These are phyloP conservation scores for Haemoproteus tartakovskyi DNA, from an alignment of 169 alveolate species.

Conservation along the genomic window DNA sequence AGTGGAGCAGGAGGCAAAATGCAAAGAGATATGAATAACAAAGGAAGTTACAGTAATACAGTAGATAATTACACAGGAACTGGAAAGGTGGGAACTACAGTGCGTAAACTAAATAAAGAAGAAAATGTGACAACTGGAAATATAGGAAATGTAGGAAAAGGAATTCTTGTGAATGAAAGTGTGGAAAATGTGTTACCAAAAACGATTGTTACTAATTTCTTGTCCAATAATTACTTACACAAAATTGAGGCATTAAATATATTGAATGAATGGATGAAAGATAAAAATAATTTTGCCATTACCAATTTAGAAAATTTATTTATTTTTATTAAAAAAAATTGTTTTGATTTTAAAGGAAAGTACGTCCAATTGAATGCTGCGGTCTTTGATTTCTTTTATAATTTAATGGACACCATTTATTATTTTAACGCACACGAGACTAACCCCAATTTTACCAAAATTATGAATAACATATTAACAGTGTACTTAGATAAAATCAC, in stretches of 20 bases:
- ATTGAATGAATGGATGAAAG: constrained; percentile 21
- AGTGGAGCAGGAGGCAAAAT: too few relatives aligned
- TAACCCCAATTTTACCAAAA: constrained; percentile 17
- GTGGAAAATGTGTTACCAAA: constrained; percentile 11
- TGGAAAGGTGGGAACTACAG: not conserved
- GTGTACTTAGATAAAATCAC: constrained; percentile 31
- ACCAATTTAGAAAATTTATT: constrained; percentile 1
- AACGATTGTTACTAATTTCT: not conserved
- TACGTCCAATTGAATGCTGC: constrained; percentile 17
- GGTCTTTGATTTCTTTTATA: constrained; percentile 21
- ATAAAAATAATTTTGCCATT: not conserved
- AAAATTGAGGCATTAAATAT: constrained; percentile 43
- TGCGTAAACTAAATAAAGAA: not conserved
- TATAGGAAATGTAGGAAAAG: not conserved
- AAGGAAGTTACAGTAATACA: not conserved
- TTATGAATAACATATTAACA: constrained; percentile 6
- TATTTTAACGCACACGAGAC: constrained; percentile 9
- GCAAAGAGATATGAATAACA: not conserved
- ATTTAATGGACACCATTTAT: constrained; percentile 3
- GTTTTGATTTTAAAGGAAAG: constrained; percentile 61
- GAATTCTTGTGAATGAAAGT: not conserved
- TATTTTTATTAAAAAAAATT: constrained; percentile 16
- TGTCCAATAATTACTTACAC: not conserved
- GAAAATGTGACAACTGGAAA: not conserved
- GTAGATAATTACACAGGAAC: not conserved